Base-by-base conservation (phyloP, 768 basidiomycete species). In the Psilocybe subaeruginosa region DNA sequence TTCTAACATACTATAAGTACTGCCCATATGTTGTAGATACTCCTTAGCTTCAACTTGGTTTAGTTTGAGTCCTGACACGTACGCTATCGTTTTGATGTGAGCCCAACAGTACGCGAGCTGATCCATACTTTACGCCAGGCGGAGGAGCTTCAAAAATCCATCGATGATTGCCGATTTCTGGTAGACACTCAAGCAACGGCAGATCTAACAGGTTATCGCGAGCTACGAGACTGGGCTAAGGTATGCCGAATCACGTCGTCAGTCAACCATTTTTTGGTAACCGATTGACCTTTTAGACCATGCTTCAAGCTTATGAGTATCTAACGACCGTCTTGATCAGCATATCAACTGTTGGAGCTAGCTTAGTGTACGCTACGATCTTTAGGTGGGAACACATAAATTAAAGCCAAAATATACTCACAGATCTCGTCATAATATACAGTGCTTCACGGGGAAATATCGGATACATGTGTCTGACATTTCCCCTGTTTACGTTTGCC, bases 361-460 rank as follows among this genome's bases (percentile, higher is more conserved):
- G 56, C 30, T 37, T 56, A 19, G 56, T 56, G 9, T 56, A 56
- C 27, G 35, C 56, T 12, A 56, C 56, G 1, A 56, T 56, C 8
- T 56, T 56, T 43, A 56, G 56, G 56, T 56, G 33, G 11, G 56
- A 31, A n/a, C n/a, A 4, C 11, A 16, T 43, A 39, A 8, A 8
- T 8, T 39, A 14, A 39, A 5, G n/a, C 41, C 4, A 43, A 43
- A 6, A n/a, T 43, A 11, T 43, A 43, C n/a, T 43, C 14, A 35
- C 14, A n/a, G 41, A 43, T 12, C 11, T n/a, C 14, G 41, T 5
- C 41, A 14, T 2, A 43, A 43, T 12, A 14, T 43, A 16, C 5
- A 56, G 56, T 48, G 56, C 56, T 56, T 56, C 56, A 16, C 27
- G 56, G n/a, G 56, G 56, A 14, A 56, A 56, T 27, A 14, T 56